Percentiles rank a stretch among this genome's conserved stretches.
phyloP scores from a whole-genome alignment of 331 rosid species.

The Phaseolus coccineus region DNA sequence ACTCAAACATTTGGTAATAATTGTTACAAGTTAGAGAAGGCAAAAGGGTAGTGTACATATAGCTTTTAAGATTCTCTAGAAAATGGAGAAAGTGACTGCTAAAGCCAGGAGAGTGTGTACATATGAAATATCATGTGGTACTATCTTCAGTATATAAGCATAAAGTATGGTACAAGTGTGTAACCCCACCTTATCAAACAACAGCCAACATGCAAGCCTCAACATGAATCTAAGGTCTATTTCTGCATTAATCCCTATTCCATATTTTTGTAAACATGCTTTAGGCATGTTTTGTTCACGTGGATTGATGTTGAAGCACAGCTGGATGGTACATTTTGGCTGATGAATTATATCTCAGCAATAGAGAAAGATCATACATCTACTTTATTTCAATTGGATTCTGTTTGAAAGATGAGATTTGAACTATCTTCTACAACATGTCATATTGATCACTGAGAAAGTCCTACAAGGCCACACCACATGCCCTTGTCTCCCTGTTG shows the following conservation, averaged over 20 bases:
- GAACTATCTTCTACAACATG: background rate
- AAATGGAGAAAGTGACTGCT: background rate
- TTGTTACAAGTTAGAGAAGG: conserved; percentile 1
- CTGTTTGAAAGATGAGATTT: background rate
- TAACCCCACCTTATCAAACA: background rate
- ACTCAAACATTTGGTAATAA: background rate
- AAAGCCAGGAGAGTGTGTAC: background rate
- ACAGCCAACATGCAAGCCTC: background rate
- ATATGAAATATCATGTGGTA: background rate
- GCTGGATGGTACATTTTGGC: background rate
- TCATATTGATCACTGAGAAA: background rate
- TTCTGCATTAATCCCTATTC: background rate
- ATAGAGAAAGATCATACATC: background rate
- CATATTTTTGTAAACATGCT: background rate
- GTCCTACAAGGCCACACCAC: conserved; percentile 15
- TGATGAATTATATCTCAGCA: background rate
- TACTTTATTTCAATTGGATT: background rate
- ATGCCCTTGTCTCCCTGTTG: conserved; percentile 37
- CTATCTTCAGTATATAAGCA: background rate
- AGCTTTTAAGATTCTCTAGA: background rate
- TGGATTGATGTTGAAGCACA: background rate
- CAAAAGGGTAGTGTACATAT: background rate
- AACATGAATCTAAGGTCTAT: background rate
- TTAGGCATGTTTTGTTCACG: background rate
- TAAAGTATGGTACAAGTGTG: background rate